Base-by-base conservation (phyloP, 768 basidiomycete genomes). In the Tulasnella sp. region DNA sequence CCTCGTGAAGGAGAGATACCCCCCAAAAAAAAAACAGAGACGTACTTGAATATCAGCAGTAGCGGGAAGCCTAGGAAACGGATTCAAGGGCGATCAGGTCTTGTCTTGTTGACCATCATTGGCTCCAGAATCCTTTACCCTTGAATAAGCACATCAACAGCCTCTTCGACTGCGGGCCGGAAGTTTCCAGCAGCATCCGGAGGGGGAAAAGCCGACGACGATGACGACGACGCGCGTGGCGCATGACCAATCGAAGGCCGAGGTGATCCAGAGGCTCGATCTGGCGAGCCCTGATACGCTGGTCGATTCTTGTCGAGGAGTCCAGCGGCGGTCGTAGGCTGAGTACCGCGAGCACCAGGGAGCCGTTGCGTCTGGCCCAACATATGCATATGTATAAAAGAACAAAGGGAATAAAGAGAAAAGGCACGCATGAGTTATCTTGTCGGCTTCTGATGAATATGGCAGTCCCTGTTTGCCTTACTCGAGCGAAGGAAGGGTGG, bases 401-500 rank as follows among this genome's bases (percentile, higher is more conserved):
- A 61, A 29, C 49, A 34, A 29, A 50, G 15, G 25, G 29, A 55
- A 24, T 64, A 50, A 41, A 63, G 46, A 61, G 29, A 59, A 34
- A 63, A 49, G 11, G 11, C 25, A 30, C 31, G 4, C 15, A 30
- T 27, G n/a, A n/a, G n/a, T n/a, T n/a, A n/a, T n/a, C n/a, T 38
- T 38, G 5, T 38, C 15, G 34, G 34, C 34, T 38, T 5, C 5
- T 5, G 19, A 42, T 4, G 2, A 22, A 61, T 49, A 49, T 21
- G n/a, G 15, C 21, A 42, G 64, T n/a, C n/a, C n/a, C n/a, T n/a
- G n/a, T n/a, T n/a, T n/a, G n/a, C n/a, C 68, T 4, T 59, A 84
- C 88, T 78, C 91, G 90, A 56, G 89, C 89, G 66, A 88, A 89
- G 2, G 87, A 87, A 0, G 88, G 89, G 66, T 92, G 88, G 43